Evolutionary conservation across 2,329 filamentous ascomycete species (phyloP), one percentile per base, ranked within the genome.

Genomic region (Fusarium oligoseptatum): DNA sequence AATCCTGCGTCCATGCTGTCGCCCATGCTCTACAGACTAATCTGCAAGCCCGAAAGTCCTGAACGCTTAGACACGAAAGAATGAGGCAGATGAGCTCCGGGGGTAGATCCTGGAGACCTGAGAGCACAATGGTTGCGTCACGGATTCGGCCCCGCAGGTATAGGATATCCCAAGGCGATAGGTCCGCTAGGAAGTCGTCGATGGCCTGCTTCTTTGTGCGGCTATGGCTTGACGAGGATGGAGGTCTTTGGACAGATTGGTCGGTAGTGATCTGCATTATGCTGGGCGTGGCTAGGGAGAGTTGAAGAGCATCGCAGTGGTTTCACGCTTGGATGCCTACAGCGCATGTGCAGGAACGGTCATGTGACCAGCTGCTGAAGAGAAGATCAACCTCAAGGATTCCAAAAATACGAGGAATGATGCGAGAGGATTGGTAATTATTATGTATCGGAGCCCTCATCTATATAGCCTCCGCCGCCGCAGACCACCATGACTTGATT

Each of bases 401-500:
- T 22, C 6, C 20, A 37, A 57, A 24, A 9, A 32, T 7, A 55
- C 27, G 5, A 39, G 32, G 17, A 27, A 57, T 27, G 9, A 36
- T 10, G 17, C 15, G 8, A 37, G 52, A 15, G 20, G 15, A 37
- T 24, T 57, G 4, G 37, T 37, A 7, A 10, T 34, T 22, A 14
- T 29, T 10, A 9, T 43, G 22, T 58, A 24, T 34, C 15, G 36
- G 41, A 11, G 15, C 2, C 50, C 14, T 29, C n/a, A 15, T 15
- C 22, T 66, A 56, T 14, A 27, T 55, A 15, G 7, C 6, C 6
- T 36, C 73, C 32, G 78, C 66, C 60, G 79, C 73, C 22, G 80
- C 72, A 3, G 75, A 71, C 87, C 87, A 88, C 87, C 87, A 89
- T 9, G 70, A 69, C 71, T 81, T 83, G 68, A 89, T 79, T 3